Evolutionary conservation across 306 rosid genomes (phyloP).

Genomic region (Heteromeles arbutifolia): DNA sequence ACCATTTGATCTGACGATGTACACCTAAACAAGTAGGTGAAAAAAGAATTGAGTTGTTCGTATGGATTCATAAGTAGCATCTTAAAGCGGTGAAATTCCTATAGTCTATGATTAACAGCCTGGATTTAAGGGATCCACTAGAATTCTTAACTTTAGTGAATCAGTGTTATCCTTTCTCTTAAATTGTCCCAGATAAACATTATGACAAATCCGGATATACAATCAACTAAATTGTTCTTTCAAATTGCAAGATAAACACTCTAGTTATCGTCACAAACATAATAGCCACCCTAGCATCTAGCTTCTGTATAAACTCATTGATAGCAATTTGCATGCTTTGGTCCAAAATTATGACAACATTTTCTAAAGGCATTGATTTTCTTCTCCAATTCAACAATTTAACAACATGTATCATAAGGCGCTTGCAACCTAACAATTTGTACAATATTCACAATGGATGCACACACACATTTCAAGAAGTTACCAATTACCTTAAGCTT

Average conservation of each 20-base stretch:
- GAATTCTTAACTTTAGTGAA: background rate
- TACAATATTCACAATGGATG: background rate
- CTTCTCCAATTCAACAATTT: background rate
- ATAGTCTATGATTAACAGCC: background rate
- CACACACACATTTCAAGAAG: background rate
- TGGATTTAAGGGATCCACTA: background rate
- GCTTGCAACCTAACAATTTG: background rate
- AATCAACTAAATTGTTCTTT: background rate
- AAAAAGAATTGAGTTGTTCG: background rate
- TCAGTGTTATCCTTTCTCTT: too few species aligned
- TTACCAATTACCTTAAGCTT: constrained; percentile 39
- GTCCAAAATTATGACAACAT: too few species aligned
- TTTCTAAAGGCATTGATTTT: background rate
- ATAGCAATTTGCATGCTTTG: background rate
- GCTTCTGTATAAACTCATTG: background rate
- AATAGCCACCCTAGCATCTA: background rate
- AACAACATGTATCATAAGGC: too few species aligned
- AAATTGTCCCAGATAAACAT: too few species aligned
- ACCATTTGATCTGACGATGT: constrained; percentile 38
- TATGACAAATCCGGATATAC: background rate
- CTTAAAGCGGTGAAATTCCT: background rate
- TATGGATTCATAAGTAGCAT: background rate
- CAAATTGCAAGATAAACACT: background rate
- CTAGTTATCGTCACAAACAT: background rate
- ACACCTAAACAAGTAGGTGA: constrained; percentile 35